Conservation (phyloP, 2,329 filamentous ascomycete genomes). For the Oidium heveae region DNA sequence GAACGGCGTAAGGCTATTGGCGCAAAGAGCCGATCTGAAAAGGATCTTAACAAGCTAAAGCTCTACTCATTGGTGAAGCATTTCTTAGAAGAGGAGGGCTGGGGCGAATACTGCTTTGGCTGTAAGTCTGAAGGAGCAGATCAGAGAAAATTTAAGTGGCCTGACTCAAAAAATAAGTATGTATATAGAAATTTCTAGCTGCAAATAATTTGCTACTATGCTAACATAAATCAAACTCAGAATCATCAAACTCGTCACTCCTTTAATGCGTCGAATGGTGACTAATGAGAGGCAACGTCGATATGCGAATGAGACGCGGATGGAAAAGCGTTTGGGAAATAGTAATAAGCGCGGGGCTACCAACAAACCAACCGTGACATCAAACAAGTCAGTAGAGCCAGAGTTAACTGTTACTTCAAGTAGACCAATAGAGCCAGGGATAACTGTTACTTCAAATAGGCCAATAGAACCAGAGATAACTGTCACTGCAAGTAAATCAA, state of each 20-base stretch:
- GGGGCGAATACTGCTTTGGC: constrained; percentile 12
- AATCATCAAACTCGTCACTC: constrained; percentile 10
- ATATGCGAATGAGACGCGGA: constrained; percentile 9
- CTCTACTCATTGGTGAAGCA: constrained; percentile 9
- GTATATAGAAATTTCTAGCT: constrained; percentile 1
- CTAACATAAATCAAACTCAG: constrained; percentile 6
- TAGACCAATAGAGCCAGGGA: background rate
- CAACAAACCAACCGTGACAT: background rate
- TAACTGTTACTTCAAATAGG: background rate
- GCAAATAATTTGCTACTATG: background rate
- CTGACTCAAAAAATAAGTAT: constrained; percentile 11
- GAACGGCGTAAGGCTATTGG: constrained; percentile 12
- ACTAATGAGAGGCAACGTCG: constrained; percentile 14
- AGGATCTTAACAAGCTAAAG: constrained; percentile 11
- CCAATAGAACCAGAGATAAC: background rate
- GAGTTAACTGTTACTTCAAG: background rate
- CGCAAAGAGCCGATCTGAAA: constrained; percentile 7
- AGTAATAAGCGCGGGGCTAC: background rate
- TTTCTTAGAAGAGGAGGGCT: constrained; percentile 12
- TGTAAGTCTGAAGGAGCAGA: constrained; percentile 3
- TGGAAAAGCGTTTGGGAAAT: constrained; percentile 4
- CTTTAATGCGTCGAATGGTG: constrained; percentile 13
- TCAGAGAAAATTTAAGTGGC: constrained; percentile 11
- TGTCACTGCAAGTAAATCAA: background rate
- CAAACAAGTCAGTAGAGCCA: background rate